These are phyloP conservation scores for Citrus sinensis DNA, from an alignment of 345 rosid species.

Conservation along the genomic window DVS_A1.0 CM039164.1:22899501-22900000, in stretches of 20 bases:
- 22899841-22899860: background rate
- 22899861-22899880: slow-evolving; percentile 49
- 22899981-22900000: slow-evolving; percentile 98
- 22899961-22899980: slow-evolving; percentile 82
- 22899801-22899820: background rate
- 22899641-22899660: slow-evolving; percentile 97
- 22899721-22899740: slow-evolving; percentile 1
- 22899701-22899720: slow-evolving; percentile 16
- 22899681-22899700: slow-evolving; percentile 81
- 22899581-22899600: too few relatives aligned
- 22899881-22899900: slow-evolving; percentile 29
- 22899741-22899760: slow-evolving; percentile 10
- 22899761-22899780: background rate
- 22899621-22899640: slow-evolving; percentile 56
- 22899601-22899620: slow-evolving; percentile 52
- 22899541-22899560: background rate
- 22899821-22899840: background rate
- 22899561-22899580: too few relatives aligned
- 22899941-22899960: slow-evolving; percentile 42
- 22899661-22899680: slow-evolving; percentile 99
- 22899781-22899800: slow-evolving; percentile 2
- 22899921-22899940: slow-evolving; percentile 53
- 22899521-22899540: too few relatives aligned
- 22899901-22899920: slow-evolving; percentile 43
- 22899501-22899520: background rate